These are phyloP conservation scores for Debaryomyces castellii DNA, from an alignment of 805 yeast genomes.

Conservation along the genomic window DNA sequence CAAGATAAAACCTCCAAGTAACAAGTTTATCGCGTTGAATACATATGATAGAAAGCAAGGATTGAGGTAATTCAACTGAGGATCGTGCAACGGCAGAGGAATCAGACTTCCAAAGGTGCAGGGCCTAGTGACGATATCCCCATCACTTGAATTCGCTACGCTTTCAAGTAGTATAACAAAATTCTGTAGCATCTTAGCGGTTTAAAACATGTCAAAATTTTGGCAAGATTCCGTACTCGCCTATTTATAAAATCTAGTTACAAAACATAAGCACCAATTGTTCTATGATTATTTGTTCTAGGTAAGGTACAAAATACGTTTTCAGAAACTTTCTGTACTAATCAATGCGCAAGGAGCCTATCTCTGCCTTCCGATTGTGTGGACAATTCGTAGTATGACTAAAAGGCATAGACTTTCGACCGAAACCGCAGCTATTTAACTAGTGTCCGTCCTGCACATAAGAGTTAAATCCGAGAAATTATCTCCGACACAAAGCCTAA, in stretches of 20 bases:
- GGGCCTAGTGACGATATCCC: background rate
- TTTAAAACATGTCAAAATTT: background rate
- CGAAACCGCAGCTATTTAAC: background rate
- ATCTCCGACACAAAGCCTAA: background rate
- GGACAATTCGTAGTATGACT: background rate
- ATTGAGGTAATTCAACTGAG: constrained; percentile 22
- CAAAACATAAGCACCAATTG: background rate
- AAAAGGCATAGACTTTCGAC: background rate
- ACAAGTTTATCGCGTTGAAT: constrained; percentile 5
- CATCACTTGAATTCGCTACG: constrained; percentile 1
- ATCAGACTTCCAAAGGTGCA: constrained; percentile 6
- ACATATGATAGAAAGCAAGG: constrained; percentile 26
- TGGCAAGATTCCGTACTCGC: too few relatives aligned
- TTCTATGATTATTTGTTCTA: background rate
- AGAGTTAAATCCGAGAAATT: background rate
- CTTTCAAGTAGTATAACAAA: background rate
- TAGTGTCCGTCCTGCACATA: background rate
- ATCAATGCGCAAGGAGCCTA: background rate
- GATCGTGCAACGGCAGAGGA: constrained; percentile 20
- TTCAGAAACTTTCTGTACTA: background rate
- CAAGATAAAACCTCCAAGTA: constrained; percentile 9
- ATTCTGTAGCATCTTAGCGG: background rate
- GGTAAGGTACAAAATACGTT: background rate
- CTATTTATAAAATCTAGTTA: too few relatives aligned
- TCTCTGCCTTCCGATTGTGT: background rate